A percentile compares a stretch with the other conserved stretches of the same genome.
phyloP scores from a whole-genome alignment of 148 eudicot genomes.

The Beta vulgaris region DNA sequence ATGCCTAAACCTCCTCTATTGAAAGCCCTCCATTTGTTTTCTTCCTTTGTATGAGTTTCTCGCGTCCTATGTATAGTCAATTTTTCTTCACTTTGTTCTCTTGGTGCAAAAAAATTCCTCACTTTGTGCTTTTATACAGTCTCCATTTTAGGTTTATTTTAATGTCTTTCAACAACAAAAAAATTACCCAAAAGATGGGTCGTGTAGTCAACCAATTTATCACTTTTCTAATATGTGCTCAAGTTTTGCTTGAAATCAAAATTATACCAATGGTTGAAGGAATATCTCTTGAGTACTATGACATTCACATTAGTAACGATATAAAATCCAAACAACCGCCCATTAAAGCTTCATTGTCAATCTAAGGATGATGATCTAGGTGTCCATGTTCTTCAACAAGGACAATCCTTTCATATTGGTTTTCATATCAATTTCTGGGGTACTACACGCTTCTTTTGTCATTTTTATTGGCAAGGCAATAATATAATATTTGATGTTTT shows the following conservation, averaged over 20 bases:
- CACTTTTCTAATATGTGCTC: not conserved
- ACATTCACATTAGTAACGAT: not conserved
- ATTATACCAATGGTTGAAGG: not conserved
- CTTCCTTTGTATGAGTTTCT: no score
- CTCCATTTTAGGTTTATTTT: no score
- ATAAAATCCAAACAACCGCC: not conserved
- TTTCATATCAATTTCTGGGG: constrained; percentile 8
- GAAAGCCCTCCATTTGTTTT: no score
- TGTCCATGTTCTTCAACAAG: not conserved
- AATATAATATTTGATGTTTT: constrained; percentile 8
- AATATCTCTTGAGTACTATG: not conserved
- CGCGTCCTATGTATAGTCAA: no score
- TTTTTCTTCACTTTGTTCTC: no score
- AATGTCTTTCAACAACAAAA: no score
- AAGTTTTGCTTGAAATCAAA: not conserved
- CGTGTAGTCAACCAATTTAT: not conserved
- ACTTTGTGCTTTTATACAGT: no score
- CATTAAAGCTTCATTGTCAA: constrained; percentile 10
- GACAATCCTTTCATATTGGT: not conserved
- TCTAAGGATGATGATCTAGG: constrained; percentile 22
- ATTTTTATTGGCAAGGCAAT: constrained; percentile 6
- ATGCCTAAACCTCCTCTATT: no score
- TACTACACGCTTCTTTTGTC: constrained; percentile 19
- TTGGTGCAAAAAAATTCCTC: no score
- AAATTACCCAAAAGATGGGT: no score